Conservation (phyloP, 345 rosid species). For the Populus nigra region DNA sequence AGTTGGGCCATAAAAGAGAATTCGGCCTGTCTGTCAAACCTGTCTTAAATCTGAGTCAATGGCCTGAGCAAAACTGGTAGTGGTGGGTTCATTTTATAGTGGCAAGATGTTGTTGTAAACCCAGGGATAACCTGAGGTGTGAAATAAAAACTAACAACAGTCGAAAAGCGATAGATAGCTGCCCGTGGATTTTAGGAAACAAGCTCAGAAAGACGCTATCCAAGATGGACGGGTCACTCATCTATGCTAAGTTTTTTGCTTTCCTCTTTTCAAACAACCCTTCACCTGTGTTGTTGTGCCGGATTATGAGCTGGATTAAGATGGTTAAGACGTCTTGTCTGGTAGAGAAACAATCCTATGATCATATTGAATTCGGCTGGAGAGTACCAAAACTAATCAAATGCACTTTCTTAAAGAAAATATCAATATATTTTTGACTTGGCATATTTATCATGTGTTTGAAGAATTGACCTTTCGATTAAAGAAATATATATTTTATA, state of each 20-base stretch:
- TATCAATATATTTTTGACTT: constrained; percentile 7
- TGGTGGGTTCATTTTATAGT: neutral
- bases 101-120: neutral
- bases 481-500: no score
- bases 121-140: neutral
- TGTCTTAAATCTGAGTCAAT: neutral
- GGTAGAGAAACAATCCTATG: neutral
- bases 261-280: neutral
- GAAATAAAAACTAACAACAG: neutral
- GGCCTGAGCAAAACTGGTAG: no score
- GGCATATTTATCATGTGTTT: neutral
- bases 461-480: no score
- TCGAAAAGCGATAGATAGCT: neutral
- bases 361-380: neutral
- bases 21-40: neutral
- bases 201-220: neutral
- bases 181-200: neutral
- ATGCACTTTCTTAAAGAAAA: neutral
- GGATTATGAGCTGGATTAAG: neutral
- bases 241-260: neutral
- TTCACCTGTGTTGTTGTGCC: neutral
- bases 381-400: neutral
- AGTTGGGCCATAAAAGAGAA: neutral
- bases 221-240: neutral
- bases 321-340: neutral